Conservation (phyloP, 73 alveolate genomes). For the Paramecium tetraurelia region DNA sequence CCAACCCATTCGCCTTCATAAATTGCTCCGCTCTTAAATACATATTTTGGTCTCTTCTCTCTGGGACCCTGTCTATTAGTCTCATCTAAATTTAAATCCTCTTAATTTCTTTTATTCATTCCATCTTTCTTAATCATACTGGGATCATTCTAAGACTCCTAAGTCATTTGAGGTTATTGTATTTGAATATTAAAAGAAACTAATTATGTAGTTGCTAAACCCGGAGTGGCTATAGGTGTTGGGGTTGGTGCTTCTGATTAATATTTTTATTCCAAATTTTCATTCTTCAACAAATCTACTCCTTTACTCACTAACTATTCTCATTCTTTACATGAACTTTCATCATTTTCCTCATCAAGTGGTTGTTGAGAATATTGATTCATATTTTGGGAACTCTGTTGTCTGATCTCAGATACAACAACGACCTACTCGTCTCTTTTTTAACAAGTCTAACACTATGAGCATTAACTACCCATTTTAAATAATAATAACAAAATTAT, state of each 20-base stretch:
- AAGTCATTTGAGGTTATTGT: neutral
- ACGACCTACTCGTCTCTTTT: conserved; percentile 4
- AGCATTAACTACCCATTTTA: conserved; percentile 25
- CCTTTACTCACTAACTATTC: neutral
- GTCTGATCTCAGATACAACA: neutral
- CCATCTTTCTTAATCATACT: neutral
- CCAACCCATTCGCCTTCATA: conserved; percentile 64
- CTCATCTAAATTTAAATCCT: neutral
- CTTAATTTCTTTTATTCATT: neutral
- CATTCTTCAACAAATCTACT: neutral
- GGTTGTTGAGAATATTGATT: conserved; percentile 20
- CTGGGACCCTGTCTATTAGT: neutral
- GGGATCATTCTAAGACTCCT: neutral
- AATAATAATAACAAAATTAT: neutral
- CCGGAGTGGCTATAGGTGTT: neutral
- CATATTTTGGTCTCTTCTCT: conserved; percentile 43
- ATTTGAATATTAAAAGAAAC: neutral
- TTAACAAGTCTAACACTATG: conserved; percentile 27
- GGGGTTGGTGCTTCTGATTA: neutral
- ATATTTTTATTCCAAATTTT: neutral
- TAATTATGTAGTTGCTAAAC: neutral
- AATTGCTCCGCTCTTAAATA: conserved; percentile 54
- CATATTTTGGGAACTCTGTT: neutral
- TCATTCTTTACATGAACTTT: neutral
- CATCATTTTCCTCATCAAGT: neutral